phyloP scores from a whole-genome alignment of 2,329 filamentous ascomycete species.

The Myriosclerotinia scirpicola region DNA sequence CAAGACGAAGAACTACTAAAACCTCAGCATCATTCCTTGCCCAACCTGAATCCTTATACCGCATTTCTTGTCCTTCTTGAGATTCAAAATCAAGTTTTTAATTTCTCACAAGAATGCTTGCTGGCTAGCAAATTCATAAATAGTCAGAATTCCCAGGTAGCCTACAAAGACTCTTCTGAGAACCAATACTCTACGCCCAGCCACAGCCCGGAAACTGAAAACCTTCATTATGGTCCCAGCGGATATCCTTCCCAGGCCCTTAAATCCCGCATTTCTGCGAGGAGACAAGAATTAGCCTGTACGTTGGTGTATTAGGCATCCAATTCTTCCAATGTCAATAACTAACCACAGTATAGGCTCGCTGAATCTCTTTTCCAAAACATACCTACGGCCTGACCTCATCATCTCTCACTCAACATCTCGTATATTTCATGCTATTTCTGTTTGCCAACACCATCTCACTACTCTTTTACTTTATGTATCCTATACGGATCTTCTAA shows the following conservation, averaged over 20 bases:
- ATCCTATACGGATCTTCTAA: background rate
- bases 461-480: constrained; percentile 10
- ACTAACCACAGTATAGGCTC: constrained; percentile 15
- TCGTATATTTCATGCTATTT: constrained; percentile 11
- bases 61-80: constrained; percentile 33
- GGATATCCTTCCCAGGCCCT: constrained; percentile 12
- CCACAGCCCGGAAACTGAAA: background rate
- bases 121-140: constrained; percentile 30
- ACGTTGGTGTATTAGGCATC: constrained; percentile 13
- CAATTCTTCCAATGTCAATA: background rate
- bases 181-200: background rate
- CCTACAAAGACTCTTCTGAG: background rate
- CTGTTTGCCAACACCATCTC: constrained; percentile 14
- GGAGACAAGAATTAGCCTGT: constrained; percentile 21
- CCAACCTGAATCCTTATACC: constrained; percentile 34
- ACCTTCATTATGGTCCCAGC: background rate
- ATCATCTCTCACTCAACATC: constrained; percentile 19
- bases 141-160: constrained; percentile 14
- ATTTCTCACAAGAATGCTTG: constrained; percentile 30
- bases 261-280: background rate
- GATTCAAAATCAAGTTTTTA: constrained; percentile 30
- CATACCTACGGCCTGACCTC: constrained; percentile 7
- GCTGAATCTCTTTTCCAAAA: constrained; percentile 27
- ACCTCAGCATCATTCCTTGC: constrained; percentile 23
- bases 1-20: background rate